A percentile compares a stretch with the other conserved stretches of the same genome.
These are phyloP conservation scores for Vigna angularis DNA, from an alignment of 306 rosid species.

Conservation along the genomic window DNA sequence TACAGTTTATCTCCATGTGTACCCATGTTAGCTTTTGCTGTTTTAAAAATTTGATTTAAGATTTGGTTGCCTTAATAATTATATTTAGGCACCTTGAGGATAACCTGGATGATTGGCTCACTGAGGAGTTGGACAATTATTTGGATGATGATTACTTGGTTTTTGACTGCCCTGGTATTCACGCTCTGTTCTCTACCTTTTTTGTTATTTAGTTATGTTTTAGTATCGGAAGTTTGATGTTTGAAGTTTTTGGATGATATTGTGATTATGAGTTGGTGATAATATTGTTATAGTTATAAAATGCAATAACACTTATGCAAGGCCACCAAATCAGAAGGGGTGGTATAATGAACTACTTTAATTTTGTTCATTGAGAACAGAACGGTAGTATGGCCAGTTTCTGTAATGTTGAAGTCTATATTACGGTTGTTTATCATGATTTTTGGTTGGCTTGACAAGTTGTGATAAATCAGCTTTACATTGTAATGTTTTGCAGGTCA, in stretches of 20 bases:
- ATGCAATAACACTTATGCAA: slow-evolving; percentile 3
- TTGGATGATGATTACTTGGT: slow-evolving; percentile 85
- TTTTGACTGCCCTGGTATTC: slow-evolving; percentile 94
- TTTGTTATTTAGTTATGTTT: not conserved
- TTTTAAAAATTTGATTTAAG: not conserved
- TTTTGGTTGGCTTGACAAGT: slow-evolving; percentile 21
- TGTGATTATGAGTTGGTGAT: slow-evolving; percentile 12
- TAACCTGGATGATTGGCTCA: slow-evolving; percentile 83
- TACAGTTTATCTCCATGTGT: not conserved
- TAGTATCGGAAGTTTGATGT: not conserved
- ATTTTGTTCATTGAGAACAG: not conserved
- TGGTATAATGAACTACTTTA: not conserved
- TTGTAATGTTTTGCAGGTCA: slow-evolving; percentile 68
- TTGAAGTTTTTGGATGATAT: not conserved
- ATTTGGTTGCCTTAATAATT: slow-evolving; percentile 56
- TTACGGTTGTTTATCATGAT: slow-evolving; percentile 8
- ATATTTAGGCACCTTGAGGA: slow-evolving; percentile 83
- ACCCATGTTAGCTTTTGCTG: not conserved
- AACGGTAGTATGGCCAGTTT: slow-evolving; percentile 6
- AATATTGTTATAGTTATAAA: not conserved
- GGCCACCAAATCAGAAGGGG: slow-evolving; percentile 22
- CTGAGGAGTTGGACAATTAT: slow-evolving; percentile 81
- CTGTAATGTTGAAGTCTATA: not conserved
- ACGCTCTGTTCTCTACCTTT: slow-evolving; percentile 5
- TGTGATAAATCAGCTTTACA: slow-evolving; percentile 11